These are phyloP conservation scores for Cordyceps militaris DNA, from an alignment of 2,329 filamentous ascomycete species.

Conservation along the genomic window DNA sequence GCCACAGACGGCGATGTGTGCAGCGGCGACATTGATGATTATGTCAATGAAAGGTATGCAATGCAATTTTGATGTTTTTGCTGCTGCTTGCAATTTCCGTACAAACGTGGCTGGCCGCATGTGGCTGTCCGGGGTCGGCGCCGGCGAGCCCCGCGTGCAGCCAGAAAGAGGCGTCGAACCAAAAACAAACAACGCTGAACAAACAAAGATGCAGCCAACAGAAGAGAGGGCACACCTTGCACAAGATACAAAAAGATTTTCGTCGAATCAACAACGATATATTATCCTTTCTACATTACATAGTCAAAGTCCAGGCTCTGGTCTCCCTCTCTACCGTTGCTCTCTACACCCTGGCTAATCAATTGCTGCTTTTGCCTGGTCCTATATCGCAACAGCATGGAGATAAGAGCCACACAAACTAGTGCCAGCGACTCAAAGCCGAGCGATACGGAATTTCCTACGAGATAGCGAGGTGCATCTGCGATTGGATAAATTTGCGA, in stretches of 20 bases:
- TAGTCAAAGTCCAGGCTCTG: constrained; percentile 10
- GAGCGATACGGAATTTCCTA: constrained; percentile 6
- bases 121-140: constrained; percentile 5
- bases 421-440: constrained; percentile 7
- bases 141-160: background rate
- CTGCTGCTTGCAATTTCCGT: background rate
- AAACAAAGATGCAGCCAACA: background rate
- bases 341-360: constrained; percentile 1
- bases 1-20: background rate
- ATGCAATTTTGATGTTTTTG: background rate
- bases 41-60: background rate
- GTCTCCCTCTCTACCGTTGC: constrained; percentile 11
- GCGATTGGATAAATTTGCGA: constrained; percentile 27
- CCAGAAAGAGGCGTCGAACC: background rate
- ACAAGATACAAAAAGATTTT: no score
- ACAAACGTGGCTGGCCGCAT: background rate
- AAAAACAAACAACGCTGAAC: background rate
- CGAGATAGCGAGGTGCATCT: constrained; percentile 24
- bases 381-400: constrained; percentile 1
- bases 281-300: background rate
- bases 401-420: constrained; percentile 3
- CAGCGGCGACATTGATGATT: background rate
- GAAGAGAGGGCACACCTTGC: no score
- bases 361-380: constrained; percentile 8
- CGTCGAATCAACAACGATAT: background rate